Evolutionary conservation across 163 green algal genomes (phyloP).

Genomic region (Scenedesmus sp.): DNA sequence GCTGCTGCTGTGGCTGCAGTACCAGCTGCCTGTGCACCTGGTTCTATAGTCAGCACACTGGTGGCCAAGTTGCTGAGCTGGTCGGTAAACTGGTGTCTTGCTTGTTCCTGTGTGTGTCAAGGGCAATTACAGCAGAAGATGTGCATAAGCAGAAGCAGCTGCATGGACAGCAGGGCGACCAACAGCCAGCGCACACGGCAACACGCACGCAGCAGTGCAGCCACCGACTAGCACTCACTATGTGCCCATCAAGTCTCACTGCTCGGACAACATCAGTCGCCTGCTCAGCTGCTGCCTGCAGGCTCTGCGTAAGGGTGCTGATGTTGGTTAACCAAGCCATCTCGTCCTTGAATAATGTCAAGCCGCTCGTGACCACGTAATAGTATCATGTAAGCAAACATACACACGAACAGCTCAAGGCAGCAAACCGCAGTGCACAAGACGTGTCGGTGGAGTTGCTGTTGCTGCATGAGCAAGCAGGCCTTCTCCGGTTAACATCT

Average conservation of each 20-base stretch:
- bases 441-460: no score
- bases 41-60: constrained; percentile 43
- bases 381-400: no score
- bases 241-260: constrained; percentile 20
- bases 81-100: constrained; percentile 17
- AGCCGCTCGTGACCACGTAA: neutral
- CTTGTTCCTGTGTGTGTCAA: constrained; percentile 26
- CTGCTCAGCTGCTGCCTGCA: constrained; percentile 35
- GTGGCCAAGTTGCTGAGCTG: constrained; percentile 40
- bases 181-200: no score
- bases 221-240: neutral
- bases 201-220: neutral
- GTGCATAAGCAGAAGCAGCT: neutral
- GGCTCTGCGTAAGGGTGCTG: constrained; percentile 11
- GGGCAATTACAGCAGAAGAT: neutral
- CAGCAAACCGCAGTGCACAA: no score
- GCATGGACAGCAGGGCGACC: neutral
- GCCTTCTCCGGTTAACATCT: no score
- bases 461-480: no score
- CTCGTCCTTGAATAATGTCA: neutral
- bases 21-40: neutral
- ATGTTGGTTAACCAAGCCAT: constrained; percentile 38
- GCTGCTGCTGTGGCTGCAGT: neutral
- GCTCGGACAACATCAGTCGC: constrained; percentile 31
- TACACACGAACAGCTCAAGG: no score